Evolutionary conservation across 192 early-diverging fungal species (phyloP).

Genomic region (Thoreauomyces humboldtii): DNA sequence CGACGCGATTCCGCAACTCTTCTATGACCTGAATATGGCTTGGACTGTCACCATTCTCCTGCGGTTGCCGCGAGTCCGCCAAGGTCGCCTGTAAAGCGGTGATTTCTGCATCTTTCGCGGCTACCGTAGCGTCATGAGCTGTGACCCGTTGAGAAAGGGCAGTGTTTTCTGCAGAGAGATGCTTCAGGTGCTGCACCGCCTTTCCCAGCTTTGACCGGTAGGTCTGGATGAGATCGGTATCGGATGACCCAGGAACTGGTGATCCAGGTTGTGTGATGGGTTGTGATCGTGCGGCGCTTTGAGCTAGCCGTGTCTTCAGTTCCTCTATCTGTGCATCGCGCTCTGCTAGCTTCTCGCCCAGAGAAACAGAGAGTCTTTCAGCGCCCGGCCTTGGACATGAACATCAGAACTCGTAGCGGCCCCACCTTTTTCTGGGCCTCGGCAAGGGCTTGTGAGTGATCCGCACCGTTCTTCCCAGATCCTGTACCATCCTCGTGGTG

Average conservation of each 20-base stretch:
- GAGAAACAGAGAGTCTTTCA: too few relatives aligned
- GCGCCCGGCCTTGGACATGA: too few relatives aligned
- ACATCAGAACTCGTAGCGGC: too few relatives aligned
- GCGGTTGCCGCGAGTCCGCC: too few relatives aligned
- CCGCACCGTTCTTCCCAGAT: too few relatives aligned
- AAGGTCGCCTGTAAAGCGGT: not conserved
- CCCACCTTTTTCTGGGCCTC: too few relatives aligned
- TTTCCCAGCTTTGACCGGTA: not conserved
- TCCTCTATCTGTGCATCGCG: not conserved
- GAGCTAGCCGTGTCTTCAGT: not conserved
- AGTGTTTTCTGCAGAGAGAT: constrained; percentile 2
- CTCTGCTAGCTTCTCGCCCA: not conserved
- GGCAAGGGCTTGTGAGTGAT: too few relatives aligned
- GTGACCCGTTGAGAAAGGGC: not conserved
- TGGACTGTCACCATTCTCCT: too few relatives aligned
- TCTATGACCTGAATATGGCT: too few relatives aligned
- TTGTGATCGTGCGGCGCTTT: constrained; percentile 2
- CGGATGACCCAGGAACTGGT: constrained; percentile 1
- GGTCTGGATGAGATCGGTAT: not conserved
- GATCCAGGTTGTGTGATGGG: not conserved
- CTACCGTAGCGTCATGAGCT: not conserved
- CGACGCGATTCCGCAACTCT: too few relatives aligned
- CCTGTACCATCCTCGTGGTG: too few relatives aligned
- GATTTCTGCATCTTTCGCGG: not conserved
- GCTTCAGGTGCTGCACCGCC: constrained; percentile 4